Conservation (phyloP, 108 stramenopile genomes). For the Aurantiochytrium sp. region DNA sequence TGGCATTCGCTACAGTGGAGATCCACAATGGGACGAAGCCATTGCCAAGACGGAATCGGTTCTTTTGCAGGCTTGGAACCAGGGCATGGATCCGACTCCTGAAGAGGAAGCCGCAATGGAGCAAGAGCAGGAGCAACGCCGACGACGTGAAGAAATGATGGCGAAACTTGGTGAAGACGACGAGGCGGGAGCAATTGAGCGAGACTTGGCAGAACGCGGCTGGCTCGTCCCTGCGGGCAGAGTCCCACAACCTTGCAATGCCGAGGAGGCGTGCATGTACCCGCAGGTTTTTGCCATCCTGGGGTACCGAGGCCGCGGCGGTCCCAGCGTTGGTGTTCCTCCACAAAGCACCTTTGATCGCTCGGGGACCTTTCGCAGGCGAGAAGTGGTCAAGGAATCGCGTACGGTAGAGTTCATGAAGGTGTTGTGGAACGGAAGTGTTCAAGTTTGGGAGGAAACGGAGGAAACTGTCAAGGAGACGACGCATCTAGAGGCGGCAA, state of each 20-base stretch:
- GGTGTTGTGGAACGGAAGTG: neutral
- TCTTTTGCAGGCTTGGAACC: neutral
- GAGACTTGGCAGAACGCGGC: neutral
- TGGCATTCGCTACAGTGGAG: neutral
- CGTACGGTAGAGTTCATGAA: neutral
- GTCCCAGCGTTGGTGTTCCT: neutral
- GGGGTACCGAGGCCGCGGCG: neutral
- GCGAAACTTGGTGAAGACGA: neutral
- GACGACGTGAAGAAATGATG: conserved; percentile 2
- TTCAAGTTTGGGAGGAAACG: conserved; percentile 5
- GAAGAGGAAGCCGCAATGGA: neutral
- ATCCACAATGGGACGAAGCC: neutral
- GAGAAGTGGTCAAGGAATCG: neutral
- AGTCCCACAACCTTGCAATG: neutral
- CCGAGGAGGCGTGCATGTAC: neutral
- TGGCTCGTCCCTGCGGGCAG: neutral
- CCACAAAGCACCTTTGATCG: neutral
- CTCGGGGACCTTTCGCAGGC: neutral
- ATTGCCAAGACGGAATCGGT: neutral
- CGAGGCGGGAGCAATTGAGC: neutral
- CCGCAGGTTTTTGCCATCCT: conserved; percentile 11
- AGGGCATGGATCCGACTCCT: conserved; percentile 7
- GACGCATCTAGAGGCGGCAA: neutral
- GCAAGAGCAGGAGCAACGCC: neutral
- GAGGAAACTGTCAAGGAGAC: conserved; percentile 5